Evolutionary conservation across 306 rosid species (phyloP).

Genomic region (Abrus pulchellus): DNA sequence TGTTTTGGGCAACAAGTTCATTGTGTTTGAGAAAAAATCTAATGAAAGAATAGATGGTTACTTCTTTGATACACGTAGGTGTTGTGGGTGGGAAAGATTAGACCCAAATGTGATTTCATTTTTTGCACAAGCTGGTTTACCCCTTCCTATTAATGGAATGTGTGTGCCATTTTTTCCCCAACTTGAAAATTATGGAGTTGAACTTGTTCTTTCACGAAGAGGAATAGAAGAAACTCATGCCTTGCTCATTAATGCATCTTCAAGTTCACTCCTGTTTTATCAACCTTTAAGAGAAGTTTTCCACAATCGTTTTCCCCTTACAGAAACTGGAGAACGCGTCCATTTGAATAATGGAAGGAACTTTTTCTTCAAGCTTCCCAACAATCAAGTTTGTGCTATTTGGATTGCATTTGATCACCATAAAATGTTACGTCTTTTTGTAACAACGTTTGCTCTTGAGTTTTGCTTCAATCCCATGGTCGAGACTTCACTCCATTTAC

Average conservation of each 20-base stretch:
- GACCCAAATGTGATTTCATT: neutral
- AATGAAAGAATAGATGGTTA: no score
- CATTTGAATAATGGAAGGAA: neutral
- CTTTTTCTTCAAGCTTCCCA: neutral
- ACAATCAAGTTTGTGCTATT: constrained; percentile 11
- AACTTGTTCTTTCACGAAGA: constrained; percentile 1
- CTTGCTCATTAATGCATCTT: neutral
- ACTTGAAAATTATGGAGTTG: neutral
- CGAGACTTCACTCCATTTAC: no score
- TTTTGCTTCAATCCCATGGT: neutral
- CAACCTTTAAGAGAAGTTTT: neutral
- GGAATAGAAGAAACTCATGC: neutral
- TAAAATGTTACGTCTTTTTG: neutral
- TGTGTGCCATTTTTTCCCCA: neutral
- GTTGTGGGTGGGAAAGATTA: neutral
- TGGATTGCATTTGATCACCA: neutral
- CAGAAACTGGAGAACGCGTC: neutral
- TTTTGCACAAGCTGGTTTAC: neutral
- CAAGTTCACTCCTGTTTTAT: neutral
- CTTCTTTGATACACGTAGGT: neutral
- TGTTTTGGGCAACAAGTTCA: constrained; percentile 30
- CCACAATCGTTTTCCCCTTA: neutral
- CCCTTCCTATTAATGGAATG: neutral
- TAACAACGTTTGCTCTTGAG: neutral
- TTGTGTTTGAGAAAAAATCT: neutral